Evolutionary conservation across 768 basidiomycete genomes (phyloP).

Genomic region (Steccherinum ochraceum): DNA sequence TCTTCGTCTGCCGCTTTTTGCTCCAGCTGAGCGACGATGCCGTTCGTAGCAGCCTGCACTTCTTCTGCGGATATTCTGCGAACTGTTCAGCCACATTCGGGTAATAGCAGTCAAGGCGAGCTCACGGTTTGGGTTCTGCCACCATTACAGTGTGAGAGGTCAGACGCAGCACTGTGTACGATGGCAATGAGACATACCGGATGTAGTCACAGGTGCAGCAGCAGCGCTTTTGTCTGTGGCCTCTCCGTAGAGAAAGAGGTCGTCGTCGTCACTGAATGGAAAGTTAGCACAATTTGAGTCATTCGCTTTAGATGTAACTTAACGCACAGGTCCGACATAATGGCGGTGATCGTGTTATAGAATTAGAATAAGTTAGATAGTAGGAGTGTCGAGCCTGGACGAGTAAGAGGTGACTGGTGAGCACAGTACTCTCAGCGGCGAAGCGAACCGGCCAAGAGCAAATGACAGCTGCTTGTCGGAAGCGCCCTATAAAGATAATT

Average conservation of each 20-base stretch:
- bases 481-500: no score
- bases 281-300: background rate
- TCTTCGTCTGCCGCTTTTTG: constrained; percentile 31
- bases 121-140: constrained; percentile 61
- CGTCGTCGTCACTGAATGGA: constrained; percentile 23
- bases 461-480: no score
- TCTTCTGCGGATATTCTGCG: constrained; percentile 36
- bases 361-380: background rate
- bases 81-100: constrained; percentile 16
- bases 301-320: background rate
- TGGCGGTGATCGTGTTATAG: background rate
- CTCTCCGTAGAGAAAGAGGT: constrained; percentile 26
- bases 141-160: constrained; percentile 23
- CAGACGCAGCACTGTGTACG: constrained; percentile 14
- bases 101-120: constrained; percentile 14
- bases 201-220: constrained; percentile 25
- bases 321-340: background rate
- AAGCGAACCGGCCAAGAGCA: no score
- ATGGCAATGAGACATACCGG: constrained; percentile 37
- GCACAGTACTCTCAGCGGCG: no score
- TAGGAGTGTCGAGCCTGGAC: no score
- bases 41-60: constrained; percentile 35
- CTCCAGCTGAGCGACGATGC: constrained; percentile 45
- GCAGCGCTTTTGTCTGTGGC: no score
- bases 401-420: no score